phyloP scores from a whole-genome alignment of 108 stramenopile genomes.

The Cyclotella baltica region DNA sequence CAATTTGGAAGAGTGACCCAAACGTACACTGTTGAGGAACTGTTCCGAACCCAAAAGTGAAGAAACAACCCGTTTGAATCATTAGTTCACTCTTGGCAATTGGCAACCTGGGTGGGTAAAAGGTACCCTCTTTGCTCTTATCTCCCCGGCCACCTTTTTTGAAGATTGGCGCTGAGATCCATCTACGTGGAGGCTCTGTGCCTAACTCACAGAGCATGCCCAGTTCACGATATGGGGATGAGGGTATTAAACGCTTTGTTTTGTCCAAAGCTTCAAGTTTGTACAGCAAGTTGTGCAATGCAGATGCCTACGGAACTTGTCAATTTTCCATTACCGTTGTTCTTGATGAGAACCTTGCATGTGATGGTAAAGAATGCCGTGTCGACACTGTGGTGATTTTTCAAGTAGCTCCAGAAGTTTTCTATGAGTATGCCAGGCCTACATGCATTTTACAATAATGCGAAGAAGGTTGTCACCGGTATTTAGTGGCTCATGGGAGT shows the following conservation, averaged over 20 bases:
- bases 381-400: constrained; percentile 59
- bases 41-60: constrained; percentile 46
- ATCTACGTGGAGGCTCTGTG: constrained; percentile 40
- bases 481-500: neutral
- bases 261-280: constrained; percentile 45
- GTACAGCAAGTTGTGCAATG: constrained; percentile 53
- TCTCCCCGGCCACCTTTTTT: constrained; percentile 65
- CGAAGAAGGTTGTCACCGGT: constrained; percentile 57
- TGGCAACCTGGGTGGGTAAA: constrained; percentile 66
- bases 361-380: constrained; percentile 63
- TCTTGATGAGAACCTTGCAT: constrained; percentile 53
- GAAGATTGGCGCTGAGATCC: constrained; percentile 47
- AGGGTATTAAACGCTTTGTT: constrained; percentile 47
- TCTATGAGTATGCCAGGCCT: constrained; percentile 72
- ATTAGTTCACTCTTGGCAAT: constrained; percentile 55
- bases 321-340: constrained; percentile 44
- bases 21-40: constrained; percentile 56
- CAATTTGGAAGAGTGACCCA: constrained; percentile 39
- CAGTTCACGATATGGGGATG: constrained; percentile 34
- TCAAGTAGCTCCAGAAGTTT: constrained; percentile 57
- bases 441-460: constrained; percentile 69
- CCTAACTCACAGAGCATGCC: constrained; percentile 30
- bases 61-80: constrained; percentile 60
- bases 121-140: constrained; percentile 59
- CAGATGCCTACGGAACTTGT: constrained; percentile 44